Conservation (phyloP, 1,139 yeast species). For the Geotrichum phurueaensis region DNA sequence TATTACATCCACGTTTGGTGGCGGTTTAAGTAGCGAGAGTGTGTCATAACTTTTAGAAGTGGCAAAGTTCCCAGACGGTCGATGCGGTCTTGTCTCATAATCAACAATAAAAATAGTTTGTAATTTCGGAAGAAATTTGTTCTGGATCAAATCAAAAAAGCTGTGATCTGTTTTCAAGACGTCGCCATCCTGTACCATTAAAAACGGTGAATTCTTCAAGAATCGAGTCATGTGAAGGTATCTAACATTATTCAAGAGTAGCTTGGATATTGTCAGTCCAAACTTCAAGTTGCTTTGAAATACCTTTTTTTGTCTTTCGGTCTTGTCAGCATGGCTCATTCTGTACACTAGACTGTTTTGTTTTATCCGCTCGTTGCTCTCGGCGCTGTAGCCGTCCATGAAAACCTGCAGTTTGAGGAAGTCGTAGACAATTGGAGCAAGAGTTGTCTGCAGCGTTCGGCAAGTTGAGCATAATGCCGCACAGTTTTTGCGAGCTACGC, state of each 20-base stretch:
- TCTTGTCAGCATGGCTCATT: neutral
- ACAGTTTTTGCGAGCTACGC: neutral
- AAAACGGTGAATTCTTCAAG: neutral
- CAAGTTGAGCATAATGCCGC: neutral
- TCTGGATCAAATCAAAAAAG: neutral
- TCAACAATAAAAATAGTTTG: neutral
- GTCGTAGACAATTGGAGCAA: neutral
- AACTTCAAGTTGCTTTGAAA: neutral
- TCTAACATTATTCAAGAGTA: neutral
- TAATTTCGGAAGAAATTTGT: neutral
- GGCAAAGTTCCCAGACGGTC: neutral
- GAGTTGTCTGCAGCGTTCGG: neutral
- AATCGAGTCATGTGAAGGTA: neutral
- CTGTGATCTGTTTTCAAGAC: neutral
- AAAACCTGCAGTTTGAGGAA: neutral
- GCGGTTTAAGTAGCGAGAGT: neutral
- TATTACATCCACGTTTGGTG: neutral
- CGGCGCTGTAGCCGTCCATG: neutral
- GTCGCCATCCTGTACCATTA: neutral
- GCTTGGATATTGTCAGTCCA: neutral
- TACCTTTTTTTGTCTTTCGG: neutral
- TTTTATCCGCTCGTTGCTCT: neutral
- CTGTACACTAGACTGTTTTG: neutral
- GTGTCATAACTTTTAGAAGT: neutral
- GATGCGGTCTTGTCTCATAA: neutral